phyloP scores from a whole-genome alignment of 2,329 filamentous ascomycete species.

The Botrytis hyacinthi region DNA sequence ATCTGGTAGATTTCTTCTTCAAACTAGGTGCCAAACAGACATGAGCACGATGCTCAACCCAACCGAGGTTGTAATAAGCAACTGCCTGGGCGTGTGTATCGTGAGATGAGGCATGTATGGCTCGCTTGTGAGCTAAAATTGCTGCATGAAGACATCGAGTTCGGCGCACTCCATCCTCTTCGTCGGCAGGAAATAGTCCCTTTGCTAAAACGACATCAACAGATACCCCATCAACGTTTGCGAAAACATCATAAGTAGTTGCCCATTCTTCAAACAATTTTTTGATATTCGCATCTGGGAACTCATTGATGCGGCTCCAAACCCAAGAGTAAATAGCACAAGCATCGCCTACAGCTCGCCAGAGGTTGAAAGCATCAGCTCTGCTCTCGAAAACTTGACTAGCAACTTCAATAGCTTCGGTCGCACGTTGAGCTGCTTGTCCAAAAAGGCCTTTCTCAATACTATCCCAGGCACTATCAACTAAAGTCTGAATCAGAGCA shows the following conservation, averaged over 20 bases:
- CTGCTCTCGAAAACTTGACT: conserved; percentile 58
- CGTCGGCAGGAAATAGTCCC: conserved; percentile 37
- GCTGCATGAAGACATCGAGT: conserved; percentile 65
- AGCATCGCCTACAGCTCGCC: conserved; percentile 89
- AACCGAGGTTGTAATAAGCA: conserved; percentile 96
- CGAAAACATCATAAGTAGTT: conserved; percentile 58
- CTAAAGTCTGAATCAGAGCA: conserved; percentile 81
- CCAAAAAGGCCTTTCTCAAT: conserved; percentile 85
- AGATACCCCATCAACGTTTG: conserved; percentile 66
- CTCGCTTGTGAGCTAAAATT: conserved; percentile 84
- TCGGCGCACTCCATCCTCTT: conserved; percentile 44
- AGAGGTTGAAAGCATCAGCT: conserved; percentile 81
- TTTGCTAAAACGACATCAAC: conserved; percentile 41
- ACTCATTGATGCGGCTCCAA: conserved; percentile 61
- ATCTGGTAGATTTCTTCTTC: conserved; percentile 60
- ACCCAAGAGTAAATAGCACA: conserved; percentile 80
- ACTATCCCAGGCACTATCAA: conserved; percentile 75
- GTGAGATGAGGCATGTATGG: conserved; percentile 67
- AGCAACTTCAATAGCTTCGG: conserved; percentile 67
- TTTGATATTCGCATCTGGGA: conserved; percentile 59
- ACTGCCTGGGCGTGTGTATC: conserved; percentile 88
- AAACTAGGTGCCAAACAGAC: conserved; percentile 55
- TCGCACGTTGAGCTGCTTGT: conserved; percentile 70
- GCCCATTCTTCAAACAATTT: conserved; percentile 56
- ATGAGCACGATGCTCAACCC: conserved; percentile 85